A percentile compares a stretch with the other conserved stretches of the same genome.
These are phyloP conservation scores for Lipomyces kockii DNA, from an alignment of 805 yeast genomes.

Conservation along the genomic window DNA sequence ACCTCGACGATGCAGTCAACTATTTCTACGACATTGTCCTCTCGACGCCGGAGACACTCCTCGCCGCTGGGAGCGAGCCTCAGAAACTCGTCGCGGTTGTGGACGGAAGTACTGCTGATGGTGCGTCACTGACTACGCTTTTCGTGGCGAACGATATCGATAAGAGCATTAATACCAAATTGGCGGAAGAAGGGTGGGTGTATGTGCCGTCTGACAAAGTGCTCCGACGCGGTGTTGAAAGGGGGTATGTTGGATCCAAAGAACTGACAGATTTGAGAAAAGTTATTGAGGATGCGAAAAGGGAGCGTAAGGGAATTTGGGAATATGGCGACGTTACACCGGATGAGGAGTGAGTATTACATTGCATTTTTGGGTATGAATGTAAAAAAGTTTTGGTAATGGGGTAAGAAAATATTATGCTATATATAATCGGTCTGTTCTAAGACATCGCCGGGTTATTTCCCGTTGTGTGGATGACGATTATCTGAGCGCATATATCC, in stretches of 20 bases:
- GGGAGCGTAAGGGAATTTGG: conserved; percentile 71
- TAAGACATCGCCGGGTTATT: not conserved
- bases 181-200: conserved; percentile 35
- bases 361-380: not conserved
- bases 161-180: conserved; percentile 31
- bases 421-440: not conserved
- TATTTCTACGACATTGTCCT: conserved; percentile 28
- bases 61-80: conserved; percentile 11
- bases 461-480: not conserved
- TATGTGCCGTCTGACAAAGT: conserved; percentile 29
- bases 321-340: conserved; percentile 52
- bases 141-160: conserved; percentile 30
- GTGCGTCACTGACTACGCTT: conserved; percentile 24
- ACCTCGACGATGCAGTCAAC: conserved; percentile 31
- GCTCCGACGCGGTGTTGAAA: conserved; percentile 17
- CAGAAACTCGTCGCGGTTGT: conserved; percentile 34
- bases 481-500: not conserved
- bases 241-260: conserved; percentile 14
- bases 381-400: not conserved
- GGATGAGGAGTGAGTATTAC: conserved; percentile 31
- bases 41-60: conserved; percentile 23
- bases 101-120: conserved; percentile 23
- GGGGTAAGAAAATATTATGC: not conserved
- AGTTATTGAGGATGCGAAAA: conserved; percentile 62
- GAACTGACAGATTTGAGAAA: conserved; percentile 17